phyloP scores from a whole-genome alignment of 2,329 filamentous ascomycete genomes.

The Fusarium sulawesiense region DNA sequence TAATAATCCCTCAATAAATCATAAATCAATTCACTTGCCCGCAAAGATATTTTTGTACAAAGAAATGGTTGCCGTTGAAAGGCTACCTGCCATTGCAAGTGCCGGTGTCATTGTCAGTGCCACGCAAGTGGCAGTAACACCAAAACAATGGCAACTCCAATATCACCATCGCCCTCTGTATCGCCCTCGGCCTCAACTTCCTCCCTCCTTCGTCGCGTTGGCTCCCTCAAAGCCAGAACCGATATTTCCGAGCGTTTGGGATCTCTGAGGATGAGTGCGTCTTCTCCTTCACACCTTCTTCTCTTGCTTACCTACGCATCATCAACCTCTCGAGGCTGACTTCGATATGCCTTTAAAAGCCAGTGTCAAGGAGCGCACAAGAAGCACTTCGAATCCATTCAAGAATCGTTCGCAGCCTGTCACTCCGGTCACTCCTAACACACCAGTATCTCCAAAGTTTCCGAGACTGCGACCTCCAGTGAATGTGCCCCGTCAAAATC shows the following conservation, averaged over 20 bases:
- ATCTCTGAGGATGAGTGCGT: slow-evolving; percentile 35
- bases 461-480: background rate
- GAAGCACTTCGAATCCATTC: slow-evolving; percentile 27
- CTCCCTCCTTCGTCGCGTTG: slow-evolving; percentile 31
- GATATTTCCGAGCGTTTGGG: slow-evolving; percentile 27
- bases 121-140: slow-evolving; percentile 2
- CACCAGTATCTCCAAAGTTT: background rate
- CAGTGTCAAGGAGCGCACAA: slow-evolving; percentile 25
- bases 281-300: background rate
- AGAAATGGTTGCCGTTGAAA: slow-evolving; percentile 5
- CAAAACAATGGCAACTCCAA: slow-evolving; percentile 21
- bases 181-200: slow-evolving; percentile 26
- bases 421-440: slow-evolving; percentile 7
- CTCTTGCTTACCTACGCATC: background rate
- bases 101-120: slow-evolving; percentile 1
- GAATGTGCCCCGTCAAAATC: slow-evolving; percentile 17
- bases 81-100: background rate
- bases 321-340: slow-evolving; percentile 7
- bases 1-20: slow-evolving; percentile 15
- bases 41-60: background rate
- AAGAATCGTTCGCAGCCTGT: slow-evolving; percentile 14
- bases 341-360: slow-evolving; percentile 14
- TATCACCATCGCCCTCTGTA: slow-evolving; percentile 14
- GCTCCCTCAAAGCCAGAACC: slow-evolving; percentile 16
- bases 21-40: background rate